Evolutionary conservation across 2,329 filamentous ascomycete genomes (phyloP).

Genomic region (Calonectria pseudoturangicola): DNA sequence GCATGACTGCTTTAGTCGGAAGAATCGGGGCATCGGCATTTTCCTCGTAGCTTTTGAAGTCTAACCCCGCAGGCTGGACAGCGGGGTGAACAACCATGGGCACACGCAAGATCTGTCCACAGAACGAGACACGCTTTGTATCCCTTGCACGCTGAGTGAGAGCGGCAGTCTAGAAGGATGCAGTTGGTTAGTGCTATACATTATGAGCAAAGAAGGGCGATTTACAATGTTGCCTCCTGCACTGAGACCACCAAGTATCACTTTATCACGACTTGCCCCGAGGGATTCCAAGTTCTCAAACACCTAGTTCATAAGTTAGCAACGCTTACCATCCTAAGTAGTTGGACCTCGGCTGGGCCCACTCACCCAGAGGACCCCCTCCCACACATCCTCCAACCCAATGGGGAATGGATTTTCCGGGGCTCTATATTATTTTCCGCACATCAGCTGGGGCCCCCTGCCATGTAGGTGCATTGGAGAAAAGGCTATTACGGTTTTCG

Average conservation of each 20-base stretch:
- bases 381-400: conserved; percentile 4
- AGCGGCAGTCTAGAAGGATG: neutral
- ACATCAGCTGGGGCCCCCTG: neutral
- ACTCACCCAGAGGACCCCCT: conserved; percentile 1
- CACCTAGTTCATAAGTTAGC: neutral
- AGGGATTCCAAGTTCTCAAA: neutral
- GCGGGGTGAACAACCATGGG: conserved; percentile 5
- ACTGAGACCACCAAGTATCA: conserved; percentile 5
- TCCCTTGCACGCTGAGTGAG: conserved; percentile 1
- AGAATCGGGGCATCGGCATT: conserved; percentile 1
- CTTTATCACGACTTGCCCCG: neutral
- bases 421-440: neutral
- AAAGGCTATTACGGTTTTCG: too few species aligned
- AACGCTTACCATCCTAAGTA: neutral
- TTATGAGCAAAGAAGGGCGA: too few species aligned
- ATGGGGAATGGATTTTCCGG: conserved; percentile 8
- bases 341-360: neutral
- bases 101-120: neutral
- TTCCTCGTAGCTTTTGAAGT: neutral
- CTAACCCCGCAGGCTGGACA: neutral
- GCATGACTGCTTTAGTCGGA: neutral
- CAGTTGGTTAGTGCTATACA: neutral
- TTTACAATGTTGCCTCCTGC: neutral
- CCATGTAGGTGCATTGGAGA: too few species aligned
- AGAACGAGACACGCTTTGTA: neutral